These are phyloP conservation scores for Monosporascus cannonballus DNA, from an alignment of 2,329 filamentous ascomycete species.

Conservation along the genomic window DNA sequence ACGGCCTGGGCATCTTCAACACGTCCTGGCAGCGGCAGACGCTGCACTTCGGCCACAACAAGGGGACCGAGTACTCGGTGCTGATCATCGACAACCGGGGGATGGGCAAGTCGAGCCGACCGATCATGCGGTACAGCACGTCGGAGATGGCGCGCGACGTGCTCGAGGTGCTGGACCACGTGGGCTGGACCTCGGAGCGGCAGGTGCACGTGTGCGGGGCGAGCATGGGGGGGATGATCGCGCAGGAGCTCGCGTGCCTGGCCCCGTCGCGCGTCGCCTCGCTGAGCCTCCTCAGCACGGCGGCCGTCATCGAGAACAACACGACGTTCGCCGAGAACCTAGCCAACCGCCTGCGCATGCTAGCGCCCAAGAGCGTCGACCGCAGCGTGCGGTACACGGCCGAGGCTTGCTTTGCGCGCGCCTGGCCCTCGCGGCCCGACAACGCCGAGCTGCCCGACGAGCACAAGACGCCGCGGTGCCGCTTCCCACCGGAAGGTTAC, in stretches of 20 bases:
- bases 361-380: conserved; percentile 67
- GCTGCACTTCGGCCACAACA: conserved; percentile 70
- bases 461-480: conserved; percentile 30
- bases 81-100: conserved; percentile 81
- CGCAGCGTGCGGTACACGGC: conserved; percentile 59
- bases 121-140: conserved; percentile 71
- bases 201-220: conserved; percentile 67
- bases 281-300: conserved; percentile 56
- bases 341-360: conserved; percentile 45
- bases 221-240: conserved; percentile 88
- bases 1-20: conserved; percentile 67
- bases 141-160: conserved; percentile 77
- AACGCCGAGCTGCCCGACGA: conserved; percentile 43
- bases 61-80: conserved; percentile 61
- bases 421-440: conserved; percentile 60
- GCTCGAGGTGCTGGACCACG: conserved; percentile 57
- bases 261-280: conserved; percentile 47
- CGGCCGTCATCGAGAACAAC: conserved; percentile 55
- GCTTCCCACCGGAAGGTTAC: conserved; percentile 31
- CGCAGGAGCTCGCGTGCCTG: conserved; percentile 67
- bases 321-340: conserved; percentile 61
- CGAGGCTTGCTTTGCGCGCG: conserved; percentile 56
- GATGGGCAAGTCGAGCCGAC: conserved; percentile 74
- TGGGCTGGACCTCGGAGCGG: conserved; percentile 57
- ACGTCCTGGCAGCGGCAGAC: conserved; percentile 79